These are phyloP conservation scores for Lindgomyces ingoldianus DNA, from an alignment of 495 filamentous ascomycete genomes.

Conservation along the genomic window DNA sequence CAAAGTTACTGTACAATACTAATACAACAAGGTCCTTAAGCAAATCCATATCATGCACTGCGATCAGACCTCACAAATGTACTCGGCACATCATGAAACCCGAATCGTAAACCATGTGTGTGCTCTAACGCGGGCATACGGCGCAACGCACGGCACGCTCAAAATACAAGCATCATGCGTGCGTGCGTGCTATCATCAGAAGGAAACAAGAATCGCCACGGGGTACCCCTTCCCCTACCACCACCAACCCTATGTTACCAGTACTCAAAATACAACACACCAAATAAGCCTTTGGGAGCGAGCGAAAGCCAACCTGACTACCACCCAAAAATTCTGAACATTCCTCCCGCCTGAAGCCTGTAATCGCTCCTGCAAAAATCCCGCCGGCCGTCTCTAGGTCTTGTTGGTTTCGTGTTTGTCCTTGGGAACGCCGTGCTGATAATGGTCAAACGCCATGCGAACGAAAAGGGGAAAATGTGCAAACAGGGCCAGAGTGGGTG, in stretches of 20 bases:
- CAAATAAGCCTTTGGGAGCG: slow-evolving; percentile 23
- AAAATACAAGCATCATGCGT: slow-evolving; percentile 16
- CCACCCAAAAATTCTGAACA: slow-evolving; percentile 2
- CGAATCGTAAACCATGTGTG: slow-evolving; percentile 25
- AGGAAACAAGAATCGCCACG: background rate
- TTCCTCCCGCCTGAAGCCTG: slow-evolving; percentile 1
- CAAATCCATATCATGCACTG: slow-evolving; percentile 20
- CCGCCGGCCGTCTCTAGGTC: slow-evolving; percentile 22
- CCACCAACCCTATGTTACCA: background rate
- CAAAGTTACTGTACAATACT: slow-evolving; percentile 3
- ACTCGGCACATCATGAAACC: slow-evolving; percentile 11
- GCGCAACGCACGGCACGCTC: slow-evolving; percentile 30
- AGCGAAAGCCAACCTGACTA: slow-evolving; percentile 10
- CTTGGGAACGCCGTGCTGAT: slow-evolving; percentile 30
- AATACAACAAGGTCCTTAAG: slow-evolving; percentile 24
- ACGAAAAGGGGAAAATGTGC: background rate
- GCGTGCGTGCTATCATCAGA: background rate
- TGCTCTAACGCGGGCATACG: background rate
- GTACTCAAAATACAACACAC: slow-evolving; percentile 22
- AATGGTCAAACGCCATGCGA: slow-evolving; percentile 33
- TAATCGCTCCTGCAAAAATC: slow-evolving; percentile 19
- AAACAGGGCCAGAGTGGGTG: slow-evolving; percentile 9
- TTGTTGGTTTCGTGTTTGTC: slow-evolving; percentile 20
- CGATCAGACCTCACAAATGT: slow-evolving; percentile 28
- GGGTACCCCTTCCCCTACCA: background rate